Evolutionary conservation across 768 basidiomycete species (phyloP), one percentile per base, ranked within the genome.

Genomic region (Amylocystis lapponica): DNA sequence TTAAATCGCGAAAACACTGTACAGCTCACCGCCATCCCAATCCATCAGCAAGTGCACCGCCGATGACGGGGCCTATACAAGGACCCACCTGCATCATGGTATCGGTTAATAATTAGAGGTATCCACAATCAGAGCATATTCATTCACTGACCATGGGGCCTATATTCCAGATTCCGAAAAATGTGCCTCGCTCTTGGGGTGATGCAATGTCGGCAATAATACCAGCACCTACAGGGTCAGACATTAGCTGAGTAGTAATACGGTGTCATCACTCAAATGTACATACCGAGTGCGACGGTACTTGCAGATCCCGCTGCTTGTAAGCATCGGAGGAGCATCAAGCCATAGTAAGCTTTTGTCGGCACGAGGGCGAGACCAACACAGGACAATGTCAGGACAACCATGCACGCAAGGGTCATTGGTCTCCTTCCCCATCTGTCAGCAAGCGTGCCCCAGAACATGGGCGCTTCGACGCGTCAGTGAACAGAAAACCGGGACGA

Each of bases 291-390:
- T 0, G 86, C 86, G 47, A 88, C 71, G 0, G 84, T 86, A 44
- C 86, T 86, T 0, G 87, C 84, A 2, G 82, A 86, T 1, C 89
- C 88, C 3, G 80, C 72, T 2, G 85, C 81, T 66, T 92, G 89
- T 3, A 91, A 27, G 47, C 83, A 86, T 19, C 90, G 76, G n/a
- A 93, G 70, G 13, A 92, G 51, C 67, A 92, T 72, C 10, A 92
- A 66, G 5, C 88, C 64, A 86, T 86, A 91, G 58, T 86, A 92
- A 3, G 72, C 83, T 4, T 64, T 60, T 0, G 75, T 74, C 2
- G 79, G 78, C 22, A 71, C 66, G 16, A 76, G 56, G 3, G 78
- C 79, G 16, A 80, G 59, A 2, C 75, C 78, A 14, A 90, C 66
- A 54, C 86, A 91, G 2, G 86, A 76, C 7, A 76, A 42, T 8